phyloP scores from a whole-genome alignment of 176 grass and related monocot species.

The Pharus latifolius region DNA sequence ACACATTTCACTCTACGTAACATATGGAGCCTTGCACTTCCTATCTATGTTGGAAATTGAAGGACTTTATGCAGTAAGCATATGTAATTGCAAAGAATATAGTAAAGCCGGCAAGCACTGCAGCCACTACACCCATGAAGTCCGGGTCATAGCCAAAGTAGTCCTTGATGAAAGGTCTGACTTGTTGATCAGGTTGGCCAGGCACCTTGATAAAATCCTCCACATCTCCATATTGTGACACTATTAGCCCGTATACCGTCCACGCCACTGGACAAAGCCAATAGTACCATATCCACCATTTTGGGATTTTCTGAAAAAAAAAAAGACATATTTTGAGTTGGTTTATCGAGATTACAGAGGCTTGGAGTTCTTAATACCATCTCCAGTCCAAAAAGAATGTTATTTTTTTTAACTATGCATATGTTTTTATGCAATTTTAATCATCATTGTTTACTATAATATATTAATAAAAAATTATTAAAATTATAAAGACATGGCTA shows the following conservation, averaged over 20 bases:
- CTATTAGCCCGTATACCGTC: constrained; percentile 75
- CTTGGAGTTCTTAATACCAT: background rate
- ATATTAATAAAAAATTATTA: too few relatives aligned
- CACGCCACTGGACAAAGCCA: constrained; percentile 62
- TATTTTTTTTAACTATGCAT: too few relatives aligned
- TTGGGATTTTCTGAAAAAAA: constrained; percentile 58
- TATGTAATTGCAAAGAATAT: constrained; percentile 62
- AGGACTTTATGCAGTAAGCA: constrained; percentile 53
- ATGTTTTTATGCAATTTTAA: too few relatives aligned
- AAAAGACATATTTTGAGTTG: background rate
- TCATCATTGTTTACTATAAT: too few relatives aligned
- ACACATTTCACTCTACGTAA: background rate
- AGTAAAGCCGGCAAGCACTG: constrained; percentile 53
- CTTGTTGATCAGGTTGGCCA: constrained; percentile 17
- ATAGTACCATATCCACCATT: constrained; percentile 85
- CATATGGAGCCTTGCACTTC: background rate
- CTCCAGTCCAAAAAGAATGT: too few relatives aligned
- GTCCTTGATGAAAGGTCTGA: constrained; percentile 36
- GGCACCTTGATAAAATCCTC: constrained; percentile 34
- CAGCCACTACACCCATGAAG: constrained; percentile 60
- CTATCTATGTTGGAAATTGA: constrained; percentile 81
- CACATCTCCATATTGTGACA: constrained; percentile 69
- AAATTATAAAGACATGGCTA: too few relatives aligned
- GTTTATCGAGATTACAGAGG: background rate
- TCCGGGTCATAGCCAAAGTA: constrained; percentile 53